A percentile compares a stretch with the other conserved stretches of the same genome.
These are phyloP conservation scores for Colletotrichum simmondsii DNA, from an alignment of 2,329 filamentous ascomycete species.

Conservation along the genomic window DNA sequence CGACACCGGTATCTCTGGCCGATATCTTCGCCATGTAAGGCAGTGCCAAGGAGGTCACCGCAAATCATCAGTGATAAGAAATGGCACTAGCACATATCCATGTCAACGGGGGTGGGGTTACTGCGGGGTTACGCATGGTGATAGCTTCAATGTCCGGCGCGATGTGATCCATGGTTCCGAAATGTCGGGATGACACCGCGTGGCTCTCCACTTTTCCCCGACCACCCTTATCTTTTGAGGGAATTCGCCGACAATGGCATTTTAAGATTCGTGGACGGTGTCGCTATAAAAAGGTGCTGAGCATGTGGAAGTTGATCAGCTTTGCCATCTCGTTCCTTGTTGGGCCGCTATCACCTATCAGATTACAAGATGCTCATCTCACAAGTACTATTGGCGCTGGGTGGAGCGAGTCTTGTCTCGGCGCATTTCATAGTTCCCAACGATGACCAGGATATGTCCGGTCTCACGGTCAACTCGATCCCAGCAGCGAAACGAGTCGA, in stretches of 20 bases:
- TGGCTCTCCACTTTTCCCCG: neutral
- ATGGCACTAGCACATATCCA: neutral
- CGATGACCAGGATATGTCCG: slow-evolving; percentile 29
- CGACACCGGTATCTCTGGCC: neutral
- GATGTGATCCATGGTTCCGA: neutral
- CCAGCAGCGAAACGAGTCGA: slow-evolving; percentile 17
- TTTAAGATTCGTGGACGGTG: neutral
- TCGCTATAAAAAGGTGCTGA: neutral
- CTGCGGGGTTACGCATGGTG: neutral
- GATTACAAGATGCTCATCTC: neutral
- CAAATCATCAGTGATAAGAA: neutral
- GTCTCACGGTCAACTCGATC: slow-evolving; percentile 23
- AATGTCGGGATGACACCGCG: neutral
- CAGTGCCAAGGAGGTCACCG: neutral
- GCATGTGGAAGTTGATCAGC: neutral
- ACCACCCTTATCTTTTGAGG: neutral
- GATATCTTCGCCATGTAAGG: neutral
- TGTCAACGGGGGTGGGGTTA: neutral
- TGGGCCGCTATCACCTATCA: neutral
- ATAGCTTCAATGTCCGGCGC: neutral
- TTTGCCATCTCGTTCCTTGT: neutral
- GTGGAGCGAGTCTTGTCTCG: neutral
- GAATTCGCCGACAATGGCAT: neutral
- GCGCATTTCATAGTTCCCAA: slow-evolving; percentile 19
- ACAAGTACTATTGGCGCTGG: neutral